These are phyloP conservation scores for Pseudodiploospora longispora DNA, from an alignment of 2,329 filamentous ascomycete species.

Conservation along the genomic window DNA sequence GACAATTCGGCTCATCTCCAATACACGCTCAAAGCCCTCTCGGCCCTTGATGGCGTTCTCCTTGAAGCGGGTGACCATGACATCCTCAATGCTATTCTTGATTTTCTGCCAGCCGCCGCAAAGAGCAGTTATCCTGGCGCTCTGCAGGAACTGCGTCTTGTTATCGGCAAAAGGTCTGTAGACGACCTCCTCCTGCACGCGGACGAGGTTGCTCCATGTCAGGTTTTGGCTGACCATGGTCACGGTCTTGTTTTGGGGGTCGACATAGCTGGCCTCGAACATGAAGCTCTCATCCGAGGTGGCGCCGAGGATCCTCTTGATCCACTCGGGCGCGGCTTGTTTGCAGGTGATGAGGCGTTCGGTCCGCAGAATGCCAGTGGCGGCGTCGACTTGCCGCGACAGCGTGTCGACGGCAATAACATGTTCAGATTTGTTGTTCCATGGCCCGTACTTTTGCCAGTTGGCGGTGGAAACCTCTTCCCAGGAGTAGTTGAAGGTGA, in stretches of 20 bases:
- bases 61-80: slow-evolving; percentile 77
- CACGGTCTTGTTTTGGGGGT: slow-evolving; percentile 73
- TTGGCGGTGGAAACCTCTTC: slow-evolving; percentile 95
- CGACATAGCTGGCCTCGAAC: slow-evolving; percentile 93
- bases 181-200: slow-evolving; percentile 84
- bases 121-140: slow-evolving; percentile 85
- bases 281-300: slow-evolving; percentile 76
- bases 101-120: slow-evolving; percentile 97
- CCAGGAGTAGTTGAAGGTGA: slow-evolving; percentile 97
- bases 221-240: slow-evolving; percentile 96
- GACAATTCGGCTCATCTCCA: slow-evolving; percentile 85
- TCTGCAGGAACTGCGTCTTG: slow-evolving; percentile 77
- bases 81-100: slow-evolving; percentile 92
- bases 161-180: slow-evolving; percentile 57
- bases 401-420: slow-evolving; percentile 93
- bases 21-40: slow-evolving; percentile 90
- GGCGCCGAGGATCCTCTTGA: slow-evolving; percentile 67
- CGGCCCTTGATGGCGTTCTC: slow-evolving; percentile 87
- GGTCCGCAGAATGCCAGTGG: slow-evolving; percentile 52
- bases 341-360: slow-evolving; percentile 56
- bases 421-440: slow-evolving; percentile 98
- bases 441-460: slow-evolving; percentile 97
- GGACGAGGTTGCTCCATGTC: slow-evolving; percentile 84
- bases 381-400: slow-evolving; percentile 53
- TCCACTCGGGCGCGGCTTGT: slow-evolving; percentile 65